Percentiles rank a stretch among this genome's conserved stretches.
These are phyloP conservation scores for Lentinula guzmanii DNA, from an alignment of 768 basidiomycete species.

Conservation along the genomic window DNA sequence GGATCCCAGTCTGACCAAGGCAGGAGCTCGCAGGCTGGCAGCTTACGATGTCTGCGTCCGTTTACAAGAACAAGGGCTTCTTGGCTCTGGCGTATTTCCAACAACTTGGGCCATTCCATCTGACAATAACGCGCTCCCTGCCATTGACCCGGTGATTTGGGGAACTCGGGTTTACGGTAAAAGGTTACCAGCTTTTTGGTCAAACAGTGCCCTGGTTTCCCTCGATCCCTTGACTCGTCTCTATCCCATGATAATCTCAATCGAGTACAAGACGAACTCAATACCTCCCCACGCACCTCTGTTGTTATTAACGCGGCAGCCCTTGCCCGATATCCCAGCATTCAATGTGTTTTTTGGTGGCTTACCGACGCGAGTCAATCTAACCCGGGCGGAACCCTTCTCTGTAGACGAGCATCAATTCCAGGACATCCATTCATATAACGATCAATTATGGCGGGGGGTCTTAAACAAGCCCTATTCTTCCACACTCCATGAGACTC, in stretches of 20 bases:
- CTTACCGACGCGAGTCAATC: constrained; percentile 31
- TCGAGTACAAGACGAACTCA: constrained; percentile 21
- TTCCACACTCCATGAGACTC: constrained; percentile 47
- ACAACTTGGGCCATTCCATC: constrained; percentile 17
- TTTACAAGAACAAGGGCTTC: constrained; percentile 41
- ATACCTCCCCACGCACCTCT: constrained; percentile 48
- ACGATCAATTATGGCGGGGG: constrained; percentile 54
- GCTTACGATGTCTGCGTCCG: constrained; percentile 50
- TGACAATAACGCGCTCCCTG: constrained; percentile 1
- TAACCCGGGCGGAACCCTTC: constrained; percentile 45
- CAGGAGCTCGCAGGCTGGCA: constrained; percentile 53
- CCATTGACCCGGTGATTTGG: constrained; percentile 18
- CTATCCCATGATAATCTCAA: constrained; percentile 53
- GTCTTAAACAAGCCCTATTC: constrained; percentile 63
- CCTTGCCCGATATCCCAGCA: constrained; percentile 49
- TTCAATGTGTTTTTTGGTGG: constrained; percentile 62
- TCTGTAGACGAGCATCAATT: constrained; percentile 39
- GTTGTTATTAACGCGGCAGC: constrained; percentile 58
- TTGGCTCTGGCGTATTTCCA: constrained; percentile 48
- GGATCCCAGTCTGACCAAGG: constrained; percentile 35
- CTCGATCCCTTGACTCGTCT: constrained; percentile 24
- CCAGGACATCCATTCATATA: constrained; percentile 51
- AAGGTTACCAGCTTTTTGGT: constrained; percentile 67
- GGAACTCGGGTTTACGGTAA: constrained; percentile 52
- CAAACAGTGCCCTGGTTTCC: constrained; percentile 25